Evolutionary conservation across 106 monocot species (phyloP), one percentile per base, ranked within the genome.

Genomic region (Dioscorea zingiberensis): DNA sequence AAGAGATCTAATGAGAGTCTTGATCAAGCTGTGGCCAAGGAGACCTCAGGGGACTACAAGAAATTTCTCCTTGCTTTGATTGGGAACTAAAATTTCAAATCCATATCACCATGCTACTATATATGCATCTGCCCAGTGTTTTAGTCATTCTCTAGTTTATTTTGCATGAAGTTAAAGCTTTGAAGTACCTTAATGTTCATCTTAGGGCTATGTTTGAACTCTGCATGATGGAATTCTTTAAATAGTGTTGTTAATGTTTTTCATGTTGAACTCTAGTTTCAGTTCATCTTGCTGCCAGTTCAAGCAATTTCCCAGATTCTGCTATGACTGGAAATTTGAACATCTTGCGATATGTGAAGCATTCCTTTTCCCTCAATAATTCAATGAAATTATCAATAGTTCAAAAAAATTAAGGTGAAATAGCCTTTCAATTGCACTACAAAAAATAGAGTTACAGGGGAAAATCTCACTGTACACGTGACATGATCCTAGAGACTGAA

Each of bases 1-100:
- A 71, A 83, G 61, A 85, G 86, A 54, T 62, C 59, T 18, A 86
- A 83, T 24, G 32, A 59, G 21, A 48, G 68, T 48, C 81, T 93
- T 17, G 83, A 72, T 11, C 60, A 83, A 15, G 85, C 83, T 24
- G 68, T 93, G 29, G 47, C n/a, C 24, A 83, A 74, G 45, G 74
- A 73, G 38, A 84, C 81, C 47, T 86, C 80, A 25, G 85, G 93
- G 25, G 62, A 93, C 59, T 81, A 84, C 78, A 86, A 83, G 76
- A 55, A 25, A 27, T 93, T 93, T 27, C 80, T 93, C 13, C 76
- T 93, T 38, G 89, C 85, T n/a, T 62, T 93, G 23, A 49, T 81
- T 11, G 89, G 89, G 21, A 81, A 81, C 44, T 82, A 47, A 80
- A 30, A 22, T 28, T 51, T 15, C 8, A 51, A 51, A 51, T 51